Conservation (phyloP, 83 land plant genomes). For the Picea abies region DNA sequence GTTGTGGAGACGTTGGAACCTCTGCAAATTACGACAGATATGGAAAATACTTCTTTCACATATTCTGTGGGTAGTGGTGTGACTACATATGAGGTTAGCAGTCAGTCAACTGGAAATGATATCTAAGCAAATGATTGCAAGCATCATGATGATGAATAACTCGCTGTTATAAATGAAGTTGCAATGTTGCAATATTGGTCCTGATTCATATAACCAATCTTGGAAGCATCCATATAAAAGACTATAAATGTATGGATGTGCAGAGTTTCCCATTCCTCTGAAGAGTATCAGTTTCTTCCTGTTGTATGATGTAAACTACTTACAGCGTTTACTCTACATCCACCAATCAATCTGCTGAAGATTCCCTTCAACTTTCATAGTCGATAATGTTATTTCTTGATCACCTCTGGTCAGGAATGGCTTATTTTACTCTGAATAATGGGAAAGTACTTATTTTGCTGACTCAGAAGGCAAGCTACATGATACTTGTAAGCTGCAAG, state of each 20-base stretch:
- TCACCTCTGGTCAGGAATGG: not conserved
- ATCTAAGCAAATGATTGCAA: not conserved
- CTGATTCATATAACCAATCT: not conserved
- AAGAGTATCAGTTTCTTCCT: not conserved
- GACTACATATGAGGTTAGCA: constrained; percentile 5
- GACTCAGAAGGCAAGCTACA: not conserved
- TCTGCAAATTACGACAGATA: constrained; percentile 31
- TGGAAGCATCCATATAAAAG: not conserved
- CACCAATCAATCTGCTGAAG: not conserved
- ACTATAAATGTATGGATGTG: not conserved
- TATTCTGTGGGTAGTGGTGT: constrained; percentile 25
- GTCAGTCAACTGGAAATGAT: constrained; percentile 2
- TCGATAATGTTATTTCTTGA: not conserved
- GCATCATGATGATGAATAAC: not conserved
- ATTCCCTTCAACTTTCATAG: not conserved
- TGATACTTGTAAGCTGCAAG: not conserved
- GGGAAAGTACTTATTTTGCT: not conserved
- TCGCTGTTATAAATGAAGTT: not conserved
- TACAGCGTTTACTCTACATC: not conserved
- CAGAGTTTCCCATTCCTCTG: not conserved
- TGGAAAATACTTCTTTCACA: constrained; percentile 31
- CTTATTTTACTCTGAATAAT: not conserved
- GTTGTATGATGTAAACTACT: not conserved
- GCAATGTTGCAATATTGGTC: not conserved
- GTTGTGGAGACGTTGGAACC: constrained; percentile 56